Base-by-base conservation (phyloP, 2,329 filamentous ascomycete genomes). In the Colletotrichum brevisporum region DNA sequence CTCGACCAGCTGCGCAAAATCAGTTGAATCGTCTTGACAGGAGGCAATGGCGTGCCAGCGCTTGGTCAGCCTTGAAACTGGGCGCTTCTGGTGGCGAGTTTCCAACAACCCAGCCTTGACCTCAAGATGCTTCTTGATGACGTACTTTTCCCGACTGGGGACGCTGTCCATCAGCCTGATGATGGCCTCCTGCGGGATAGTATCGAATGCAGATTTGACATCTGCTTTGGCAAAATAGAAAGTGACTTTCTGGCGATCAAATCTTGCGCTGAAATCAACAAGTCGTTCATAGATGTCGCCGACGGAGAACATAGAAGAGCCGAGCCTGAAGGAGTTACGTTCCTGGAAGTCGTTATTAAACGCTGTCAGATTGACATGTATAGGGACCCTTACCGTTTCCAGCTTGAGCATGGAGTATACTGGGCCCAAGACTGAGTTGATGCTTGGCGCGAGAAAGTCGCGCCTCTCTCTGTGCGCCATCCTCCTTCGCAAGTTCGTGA, bases 201-300 rank as follows among this genome's bases (percentile, higher is more conserved):
- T 97, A 79, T 99, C 96, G 77, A 98, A 99, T 74, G 95, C 97
- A 2, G 94, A 90, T 77, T 93, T 89, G 21, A 99, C 95, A 76
- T 99, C 96, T 13, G 97, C 85, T 78, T 99, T 99, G 69, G 91
- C 95, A 80, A 98, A 97, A 79, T 93, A 98, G 1, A 98, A 80
- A 5, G 79, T 83, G 9, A 76, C 74, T 0, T 80, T 74, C 0
- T 72, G 71, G 1, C 79, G 67, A 0, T 80, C 79, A 12, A 92
- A 77, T 0, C 72, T 79, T 2, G 79, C 74, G 71, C 91, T 92
- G 82, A 97, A 98, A 0, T 72, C 75, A 70, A 91, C 92, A 24
- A 99, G 81, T 21, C 90, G 90, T 13, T 84, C 82, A 74, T 96
- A 94, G 50, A 99, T 90, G 62, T 97, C 94, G 3, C 90, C 88